phyloP scores from a whole-genome alignment of 1,139 yeast genomes.

The Geotrichum siamense region DNA sequence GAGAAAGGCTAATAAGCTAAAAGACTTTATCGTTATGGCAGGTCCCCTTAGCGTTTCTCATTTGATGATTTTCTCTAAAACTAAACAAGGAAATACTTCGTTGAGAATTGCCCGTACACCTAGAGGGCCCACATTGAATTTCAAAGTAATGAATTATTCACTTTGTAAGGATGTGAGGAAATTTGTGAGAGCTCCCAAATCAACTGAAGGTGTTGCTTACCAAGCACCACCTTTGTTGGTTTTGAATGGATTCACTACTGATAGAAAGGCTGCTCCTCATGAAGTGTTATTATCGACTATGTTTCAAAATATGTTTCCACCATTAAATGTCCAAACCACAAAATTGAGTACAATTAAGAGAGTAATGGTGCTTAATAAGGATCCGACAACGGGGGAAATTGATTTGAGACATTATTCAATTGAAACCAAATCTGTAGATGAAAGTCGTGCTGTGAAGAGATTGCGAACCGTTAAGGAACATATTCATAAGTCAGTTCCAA shows the following conservation, averaged over 20 bases:
- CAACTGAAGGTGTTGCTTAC: slow-evolving; percentile 36
- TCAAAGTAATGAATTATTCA: slow-evolving; percentile 68
- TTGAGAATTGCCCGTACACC: slow-evolving; percentile 84
- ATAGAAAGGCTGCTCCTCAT: slow-evolving; percentile 32
- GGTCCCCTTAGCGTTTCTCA: slow-evolving; percentile 95
- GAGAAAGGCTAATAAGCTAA: slow-evolving; percentile 75
- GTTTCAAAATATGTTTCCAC: slow-evolving; percentile 94
- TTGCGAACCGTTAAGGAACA: slow-evolving; percentile 47
- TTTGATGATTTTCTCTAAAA: slow-evolving; percentile 76
- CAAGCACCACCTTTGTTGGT: slow-evolving; percentile 82
- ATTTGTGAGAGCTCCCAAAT: slow-evolving; percentile 55
- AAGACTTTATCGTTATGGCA: slow-evolving; percentile 92
- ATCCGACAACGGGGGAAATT: slow-evolving; percentile 59
- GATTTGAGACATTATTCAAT: slow-evolving; percentile 89
- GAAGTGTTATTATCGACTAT: slow-evolving; percentile 82
- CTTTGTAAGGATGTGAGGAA: slow-evolving; percentile 74
- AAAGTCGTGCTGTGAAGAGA: slow-evolving; percentile 71
- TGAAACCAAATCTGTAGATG: slow-evolving; percentile 80
- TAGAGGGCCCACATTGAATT: slow-evolving; percentile 88
- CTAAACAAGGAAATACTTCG: slow-evolving; percentile 70
- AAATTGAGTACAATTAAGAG: slow-evolving; percentile 69
- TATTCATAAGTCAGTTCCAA: slow-evolving; percentile 62
- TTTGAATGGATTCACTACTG: slow-evolving; percentile 73
- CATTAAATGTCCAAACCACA: slow-evolving; percentile 78
- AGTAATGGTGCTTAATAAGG: slow-evolving; percentile 75